phyloP scores from a whole-genome alignment of 1,139 yeast species.

The Saccharomyces hybrid region DNA sequence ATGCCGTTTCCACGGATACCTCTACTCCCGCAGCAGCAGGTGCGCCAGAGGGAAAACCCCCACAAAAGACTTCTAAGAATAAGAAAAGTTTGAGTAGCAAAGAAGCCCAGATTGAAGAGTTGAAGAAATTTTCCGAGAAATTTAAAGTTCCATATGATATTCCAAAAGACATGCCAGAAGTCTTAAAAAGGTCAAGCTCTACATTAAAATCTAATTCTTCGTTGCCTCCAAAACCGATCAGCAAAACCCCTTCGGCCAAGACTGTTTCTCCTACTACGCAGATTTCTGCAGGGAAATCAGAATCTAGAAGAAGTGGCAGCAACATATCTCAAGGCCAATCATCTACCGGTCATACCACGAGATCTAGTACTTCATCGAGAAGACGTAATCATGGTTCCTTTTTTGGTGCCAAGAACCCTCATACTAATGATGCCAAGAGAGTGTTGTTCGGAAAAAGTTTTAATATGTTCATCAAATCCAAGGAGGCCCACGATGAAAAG shows the following conservation, averaged over 20 bases:
- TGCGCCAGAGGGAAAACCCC: conserved; percentile 21
- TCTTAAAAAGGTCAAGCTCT: conserved; percentile 25
- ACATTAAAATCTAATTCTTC: conserved; percentile 2
- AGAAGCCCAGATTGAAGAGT: conserved; percentile 67
- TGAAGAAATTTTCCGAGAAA: conserved; percentile 73
- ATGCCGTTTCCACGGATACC: conserved; percentile 6
- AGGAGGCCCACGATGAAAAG: conserved; percentile 32
- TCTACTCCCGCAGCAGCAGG: conserved; percentile 12
- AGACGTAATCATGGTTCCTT: conserved; percentile 25
- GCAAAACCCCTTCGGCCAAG: conserved; percentile 1
- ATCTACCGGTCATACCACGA: conserved; percentile 12
- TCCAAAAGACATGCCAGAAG: conserved; percentile 72
- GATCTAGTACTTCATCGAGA: conserved; percentile 19
- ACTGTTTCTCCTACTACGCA: conserved; percentile 20
- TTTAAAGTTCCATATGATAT: conserved; percentile 69
- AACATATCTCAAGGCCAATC: conserved; percentile 11
- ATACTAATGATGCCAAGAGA: conserved; percentile 33
- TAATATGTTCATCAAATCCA: conserved; percentile 45
- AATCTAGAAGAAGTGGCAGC: conserved; percentile 13
- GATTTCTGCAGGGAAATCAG: conserved; percentile 14
- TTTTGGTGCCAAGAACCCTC: conserved; percentile 37
- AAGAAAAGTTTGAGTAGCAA: conserved; percentile 27
- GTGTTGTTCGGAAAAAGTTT: conserved; percentile 41
- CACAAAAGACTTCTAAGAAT: conserved; percentile 26
- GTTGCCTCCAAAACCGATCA: conserved; percentile 3